Evolutionary conservation across 345 rosid species (phyloP), one percentile per base, ranked within the genome.

Genomic region (Lepidium africanum): DNA sequence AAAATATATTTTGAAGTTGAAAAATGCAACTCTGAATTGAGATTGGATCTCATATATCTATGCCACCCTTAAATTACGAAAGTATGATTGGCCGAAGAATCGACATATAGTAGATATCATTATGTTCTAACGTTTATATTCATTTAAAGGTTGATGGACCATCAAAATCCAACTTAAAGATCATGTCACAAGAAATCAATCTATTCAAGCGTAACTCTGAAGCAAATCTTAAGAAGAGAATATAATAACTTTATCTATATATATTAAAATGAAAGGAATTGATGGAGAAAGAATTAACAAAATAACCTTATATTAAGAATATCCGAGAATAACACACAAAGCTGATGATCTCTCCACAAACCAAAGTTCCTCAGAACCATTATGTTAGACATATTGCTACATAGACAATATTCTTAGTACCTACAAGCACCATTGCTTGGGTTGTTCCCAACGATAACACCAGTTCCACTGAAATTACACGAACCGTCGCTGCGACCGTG

Each of bases 391-490:
- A n/a, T n/a, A 59, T 5, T 66, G 56, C 50, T 66, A 74, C 77
- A 72, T 36, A 66, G 40, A 59, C 47, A 59, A 59, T 33, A 3
- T n/a, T 16, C 50, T 73, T 47, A 74, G 57, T 62, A 75, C 65
- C 17, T 62, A 75, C 78, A 69, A 1, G 70, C 78, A 45, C 41
- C 78, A 69, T 70, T 70, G 57, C 71, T 76, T 58, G 80, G 73
- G 14, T 51, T 69, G 43, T 43, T 75, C 40, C 36, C 53, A 60
- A 42, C 61, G 1, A 89, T 25, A 7, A 73, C 49, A 21, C 84
- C 92, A 0, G 84, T 69, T 39, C 79, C 70, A 1, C 86, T 51
- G 59, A 92, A 89, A 59, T 83, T 70, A 39, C 96, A 89, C 48
- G 58, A 61, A 36, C 40, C 65, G 23, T 72, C 76, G 8, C 21